A percentile compares a stretch with the other conserved stretches of the same genome.
Conservation (phyloP, 2,329 filamentous ascomycete species). For the Polytolypa hystricis region DNA sequence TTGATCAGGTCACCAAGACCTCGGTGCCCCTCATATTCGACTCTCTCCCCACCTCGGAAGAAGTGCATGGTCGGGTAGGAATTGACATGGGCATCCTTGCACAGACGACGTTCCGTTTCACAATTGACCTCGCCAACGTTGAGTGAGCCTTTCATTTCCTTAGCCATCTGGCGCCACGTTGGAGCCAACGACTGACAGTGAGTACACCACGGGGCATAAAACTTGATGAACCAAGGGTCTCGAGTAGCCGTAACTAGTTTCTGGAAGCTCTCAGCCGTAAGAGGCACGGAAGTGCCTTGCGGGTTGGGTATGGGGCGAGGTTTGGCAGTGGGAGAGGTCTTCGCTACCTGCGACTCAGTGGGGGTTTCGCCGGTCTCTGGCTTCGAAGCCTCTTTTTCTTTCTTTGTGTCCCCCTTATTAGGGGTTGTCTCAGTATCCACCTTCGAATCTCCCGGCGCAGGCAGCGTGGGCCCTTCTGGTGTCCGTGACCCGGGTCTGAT, state of each 20-base stretch:
- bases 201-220: slow-evolving; percentile 94
- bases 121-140: slow-evolving; percentile 97
- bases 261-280: slow-evolving; percentile 80
- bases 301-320: slow-evolving; percentile 54
- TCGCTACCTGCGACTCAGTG: background rate
- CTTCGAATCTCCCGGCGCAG: slow-evolving; percentile 53
- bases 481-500: slow-evolving; percentile 73
- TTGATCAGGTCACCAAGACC: slow-evolving; percentile 81
- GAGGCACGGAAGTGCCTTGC: slow-evolving; percentile 59
- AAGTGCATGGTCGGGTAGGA: slow-evolving; percentile 86
- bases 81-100: slow-evolving; percentile 72
- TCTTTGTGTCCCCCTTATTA: slow-evolving; percentile 29
- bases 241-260: slow-evolving; percentile 72
- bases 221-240: slow-evolving; percentile 97
- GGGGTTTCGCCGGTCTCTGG: background rate
- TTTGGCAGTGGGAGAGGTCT: too few relatives aligned
- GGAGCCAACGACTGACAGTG: slow-evolving; percentile 91
- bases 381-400: slow-evolving; percentile 12
- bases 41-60: slow-evolving; percentile 81
- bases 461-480: slow-evolving; percentile 53
- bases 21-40: slow-evolving; percentile 85
- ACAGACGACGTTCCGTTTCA: slow-evolving; percentile 72
- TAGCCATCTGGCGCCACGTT: slow-evolving; percentile 78
- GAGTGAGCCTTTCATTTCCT: slow-evolving; percentile 78
- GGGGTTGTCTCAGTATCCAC: slow-evolving; percentile 34